Evolutionary conservation across 106 monocot genomes (phyloP).

Genomic region (Allium sativum): DNA sequence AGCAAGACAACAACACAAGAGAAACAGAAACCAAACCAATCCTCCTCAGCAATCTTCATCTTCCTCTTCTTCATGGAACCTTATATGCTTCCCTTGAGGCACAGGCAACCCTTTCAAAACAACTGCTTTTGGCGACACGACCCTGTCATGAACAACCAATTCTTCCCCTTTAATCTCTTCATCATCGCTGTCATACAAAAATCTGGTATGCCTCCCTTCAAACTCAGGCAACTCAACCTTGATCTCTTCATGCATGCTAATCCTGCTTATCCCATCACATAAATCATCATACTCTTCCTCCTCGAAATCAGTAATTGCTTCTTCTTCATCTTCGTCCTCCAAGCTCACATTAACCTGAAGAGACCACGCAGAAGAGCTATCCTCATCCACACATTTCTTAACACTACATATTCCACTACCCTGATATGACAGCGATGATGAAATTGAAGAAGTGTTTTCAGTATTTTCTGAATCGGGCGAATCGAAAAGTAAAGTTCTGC

Average conservation of each 20-base stretch:
- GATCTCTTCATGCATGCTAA: constrained; percentile 3
- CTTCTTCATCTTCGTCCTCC: constrained; percentile 17
- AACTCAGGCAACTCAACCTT: constrained; percentile 20
- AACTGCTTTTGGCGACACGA: constrained; percentile 17
- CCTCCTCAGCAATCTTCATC: constrained; percentile 18
- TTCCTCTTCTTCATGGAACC: constrained; percentile 64
- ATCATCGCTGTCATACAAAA: constrained; percentile 54
- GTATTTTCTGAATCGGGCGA: constrained; percentile 49
- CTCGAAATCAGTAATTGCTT: constrained; percentile 7
- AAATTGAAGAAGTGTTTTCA: constrained; percentile 5
- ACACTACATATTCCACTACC: constrained; percentile 12
- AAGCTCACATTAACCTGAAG: constrained; percentile 42
- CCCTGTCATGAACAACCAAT: neutral
- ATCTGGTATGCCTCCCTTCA: constrained; percentile 63
- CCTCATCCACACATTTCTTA: constrained; percentile 15
- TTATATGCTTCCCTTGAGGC: constrained; percentile 66
- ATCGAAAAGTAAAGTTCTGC: constrained; percentile 70
- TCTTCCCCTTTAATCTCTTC: constrained; percentile 12
- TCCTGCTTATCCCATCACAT: constrained; percentile 42
- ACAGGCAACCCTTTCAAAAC: constrained; percentile 56
- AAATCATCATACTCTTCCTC: constrained; percentile 33
- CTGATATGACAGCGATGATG: constrained; percentile 35
- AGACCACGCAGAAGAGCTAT: constrained; percentile 58
- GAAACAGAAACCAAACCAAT: neutral
- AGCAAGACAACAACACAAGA: neutral